phyloP scores from a whole-genome alignment of 2,329 filamentous ascomycete species.

The Claviceps maximensis region DNA sequence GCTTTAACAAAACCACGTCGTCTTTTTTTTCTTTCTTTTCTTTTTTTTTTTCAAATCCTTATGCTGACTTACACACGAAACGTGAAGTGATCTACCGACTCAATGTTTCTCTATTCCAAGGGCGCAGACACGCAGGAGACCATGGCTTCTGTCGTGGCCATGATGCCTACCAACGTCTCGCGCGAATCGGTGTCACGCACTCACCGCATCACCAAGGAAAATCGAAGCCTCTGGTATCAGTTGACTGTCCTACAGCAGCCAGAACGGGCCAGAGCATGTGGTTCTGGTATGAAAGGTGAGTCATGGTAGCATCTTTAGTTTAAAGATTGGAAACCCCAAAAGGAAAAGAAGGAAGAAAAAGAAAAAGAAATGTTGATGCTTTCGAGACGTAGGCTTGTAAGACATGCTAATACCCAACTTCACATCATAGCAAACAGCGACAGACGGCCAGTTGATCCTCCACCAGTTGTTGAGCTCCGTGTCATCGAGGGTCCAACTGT shows the following conservation, averaged over 20 bases:
- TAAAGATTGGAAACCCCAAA: neutral
- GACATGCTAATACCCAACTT: conserved; percentile 9
- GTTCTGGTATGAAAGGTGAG: conserved; percentile 88
- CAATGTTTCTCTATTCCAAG: neutral
- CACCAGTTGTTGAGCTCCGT: conserved; percentile 82
- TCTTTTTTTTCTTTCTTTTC: too few species aligned
- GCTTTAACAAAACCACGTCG: neutral
- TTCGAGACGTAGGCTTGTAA: neutral
- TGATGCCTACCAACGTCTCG: conserved; percentile 14
- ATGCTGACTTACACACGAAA: neutral
- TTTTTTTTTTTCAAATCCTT: neutral
- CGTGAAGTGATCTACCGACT: neutral
- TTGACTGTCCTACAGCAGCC: conserved; percentile 87
- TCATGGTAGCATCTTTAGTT: neutral
- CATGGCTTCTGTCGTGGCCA: conserved; percentile 21
- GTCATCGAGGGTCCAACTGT: conserved; percentile 62
- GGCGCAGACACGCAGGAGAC: conserved; percentile 10
- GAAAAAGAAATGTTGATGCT: neutral
- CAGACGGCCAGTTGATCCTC: conserved; percentile 83
- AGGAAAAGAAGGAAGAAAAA: neutral
- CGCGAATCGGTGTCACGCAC: conserved; percentile 33
- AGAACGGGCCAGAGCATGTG: conserved; percentile 85
- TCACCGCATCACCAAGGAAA: conserved; percentile 49
- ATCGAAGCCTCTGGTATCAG: conserved; percentile 66
- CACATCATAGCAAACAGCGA: conserved; percentile 37